Base-by-base conservation (phyloP, 2,329 filamentous ascomycete genomes). In the Fusarium sp. region DNA sequence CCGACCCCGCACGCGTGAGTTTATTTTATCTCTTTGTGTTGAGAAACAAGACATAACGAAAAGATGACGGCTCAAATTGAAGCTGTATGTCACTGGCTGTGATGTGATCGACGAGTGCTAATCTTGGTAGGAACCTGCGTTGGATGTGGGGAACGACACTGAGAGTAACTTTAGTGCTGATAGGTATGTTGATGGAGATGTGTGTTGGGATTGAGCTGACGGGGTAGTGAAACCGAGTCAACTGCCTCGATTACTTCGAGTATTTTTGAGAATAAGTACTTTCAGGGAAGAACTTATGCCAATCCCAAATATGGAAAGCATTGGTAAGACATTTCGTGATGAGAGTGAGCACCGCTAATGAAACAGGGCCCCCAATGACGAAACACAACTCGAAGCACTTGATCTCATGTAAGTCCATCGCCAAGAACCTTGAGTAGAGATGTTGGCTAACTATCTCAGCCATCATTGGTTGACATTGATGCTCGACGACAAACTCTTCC, bases 271-370 rank as follows among this genome's bases (percentile, higher is more conserved):
- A 49, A 59, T n/a, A 60, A 52, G 3, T 72, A 76, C 32, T 77
- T 77, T 1, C 69, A 77, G 12, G 73, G 75, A 2, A 53, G 75
- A 35, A 23, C 63, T 7, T 77, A 77, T 32, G 75, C 75, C 1
- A 77, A 77, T 18, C 75, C 75, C 0, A 77, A 77, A 46, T 77
- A 77, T 66, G 75, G 75, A n/a, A 69, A 46, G n/a, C 72, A 75
- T 46, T 77, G 75, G 75, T 74, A 53, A 15, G 44, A 1, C 1
- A 9, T 4, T 4, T n/a, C 5, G 46, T 6, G 23, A 19, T 4
- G 0, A 6, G 3, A 35, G 5, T 18, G 9, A 12, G 15, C 11
- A 1, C n/a, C 16, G 8, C 61, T 73, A 1, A 73, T 13, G 4
- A 8, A 9, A 2, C 2, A 77, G 75, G 75, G 75, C 75, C 0